Conservation (phyloP, 2,329 filamentous ascomycete genomes). For the Elsinoe arachidis region DNA sequence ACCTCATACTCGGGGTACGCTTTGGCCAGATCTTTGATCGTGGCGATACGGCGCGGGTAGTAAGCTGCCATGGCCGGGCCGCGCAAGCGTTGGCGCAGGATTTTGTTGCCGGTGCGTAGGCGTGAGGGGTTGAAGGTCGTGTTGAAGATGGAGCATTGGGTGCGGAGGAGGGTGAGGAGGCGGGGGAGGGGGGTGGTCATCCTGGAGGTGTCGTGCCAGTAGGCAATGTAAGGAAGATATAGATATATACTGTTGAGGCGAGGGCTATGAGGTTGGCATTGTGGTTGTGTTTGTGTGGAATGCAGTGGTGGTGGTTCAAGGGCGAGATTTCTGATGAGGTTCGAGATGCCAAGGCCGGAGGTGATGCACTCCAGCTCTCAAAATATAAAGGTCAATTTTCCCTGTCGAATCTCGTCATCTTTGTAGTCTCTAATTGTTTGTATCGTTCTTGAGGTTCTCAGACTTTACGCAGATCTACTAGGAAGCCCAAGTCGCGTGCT, state of each 20-base stretch:
- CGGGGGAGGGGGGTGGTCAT: conserved; percentile 11
- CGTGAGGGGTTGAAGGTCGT: conserved; percentile 82
- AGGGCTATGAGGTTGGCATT: conserved; percentile 8
- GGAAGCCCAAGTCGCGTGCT: too few species aligned
- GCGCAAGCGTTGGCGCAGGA: conserved; percentile 77
- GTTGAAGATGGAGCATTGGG: conserved; percentile 85
- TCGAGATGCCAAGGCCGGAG: neutral
- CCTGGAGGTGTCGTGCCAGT: conserved; percentile 12
- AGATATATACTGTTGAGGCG: neutral
- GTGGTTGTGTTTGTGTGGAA: neutral
- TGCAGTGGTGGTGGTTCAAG: neutral
- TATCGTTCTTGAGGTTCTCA: too few species aligned
- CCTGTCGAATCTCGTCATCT: too few species aligned
- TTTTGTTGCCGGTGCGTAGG: conserved; percentile 78
- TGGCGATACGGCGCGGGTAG: conserved; percentile 70
- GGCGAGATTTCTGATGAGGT: neutral
- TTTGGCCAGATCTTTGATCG: conserved; percentile 64
- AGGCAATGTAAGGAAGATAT: neutral
- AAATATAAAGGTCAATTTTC: too few species aligned
- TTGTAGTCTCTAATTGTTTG: too few species aligned
- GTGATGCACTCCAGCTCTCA: too few species aligned
- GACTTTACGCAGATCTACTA: too few species aligned
- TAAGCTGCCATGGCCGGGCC: conserved; percentile 79
- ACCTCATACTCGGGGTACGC: conserved; percentile 60
- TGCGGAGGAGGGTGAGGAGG: conserved; percentile 40